Base-by-base conservation (phyloP, 2,329 filamentous ascomycete genomes). In the Chaetomiaceae sp. region DNA sequence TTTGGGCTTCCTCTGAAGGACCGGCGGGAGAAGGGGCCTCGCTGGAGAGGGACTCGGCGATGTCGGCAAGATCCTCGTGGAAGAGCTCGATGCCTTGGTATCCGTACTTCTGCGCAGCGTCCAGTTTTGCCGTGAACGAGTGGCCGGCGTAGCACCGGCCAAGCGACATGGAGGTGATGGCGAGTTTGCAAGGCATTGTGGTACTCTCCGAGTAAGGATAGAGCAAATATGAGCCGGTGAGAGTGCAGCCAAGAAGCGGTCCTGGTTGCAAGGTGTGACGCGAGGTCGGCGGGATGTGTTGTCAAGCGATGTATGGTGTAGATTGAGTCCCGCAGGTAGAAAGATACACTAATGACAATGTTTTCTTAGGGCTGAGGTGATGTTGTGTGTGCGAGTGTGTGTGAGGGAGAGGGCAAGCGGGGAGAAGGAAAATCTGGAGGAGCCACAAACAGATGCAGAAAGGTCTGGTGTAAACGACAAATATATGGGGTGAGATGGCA, bases 91-190 rank as follows among this genome's bases (percentile, higher is more conserved):
- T 80, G 47, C 85, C 87, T 54, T 78, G 68, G 65, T 89, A 82
- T 19, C 83, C 84, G 61, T 87, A 77, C 51, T 75, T 73, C 6
- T 79, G 73, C 9, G 88, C 88, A 71, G 83, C 80, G 65, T 84
- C 76, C 45, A 92, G 78, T 65, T 91, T 92, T 64, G 79, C 72
- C 1, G 76, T 69, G 20, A 92, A 75, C 25, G 76, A 73, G 68
- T 92, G 88, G 58, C 86, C 82, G 65, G 85, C 85, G 33, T 67
- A 76, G 63, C 82, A 83, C 38, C 86, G 83, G 38, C 88, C 88
- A 1, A 92, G 77, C 45, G 87, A 91, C 78, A 91, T 88, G 58
- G 86, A 87, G 54, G 84, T 84, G 65, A 92, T 91, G 36, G 78
- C 86, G 59, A 85, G 78, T 59, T 76, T 78, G 67, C 76, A 82